phyloP scores from a whole-genome alignment of 2,329 filamentous ascomycete genomes.

The Mycogone perniciosa region DNA sequence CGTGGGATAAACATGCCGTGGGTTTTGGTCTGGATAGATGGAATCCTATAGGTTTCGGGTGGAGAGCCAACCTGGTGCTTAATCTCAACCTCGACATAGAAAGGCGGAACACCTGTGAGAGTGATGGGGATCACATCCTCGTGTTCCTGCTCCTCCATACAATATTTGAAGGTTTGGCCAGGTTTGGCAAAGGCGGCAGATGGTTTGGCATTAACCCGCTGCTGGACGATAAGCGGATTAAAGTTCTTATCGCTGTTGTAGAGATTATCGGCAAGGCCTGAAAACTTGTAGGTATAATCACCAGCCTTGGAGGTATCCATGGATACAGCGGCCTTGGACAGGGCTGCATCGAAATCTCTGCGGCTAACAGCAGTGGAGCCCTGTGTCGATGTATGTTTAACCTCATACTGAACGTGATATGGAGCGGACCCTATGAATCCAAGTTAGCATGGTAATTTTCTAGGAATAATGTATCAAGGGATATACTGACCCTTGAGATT shows the following conservation, averaged over 20 bases:
- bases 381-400: conserved; percentile 63
- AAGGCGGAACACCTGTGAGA: conserved; percentile 77
- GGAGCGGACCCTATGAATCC: conserved; percentile 59
- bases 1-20: conserved; percentile 82
- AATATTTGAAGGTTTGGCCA: conserved; percentile 93
- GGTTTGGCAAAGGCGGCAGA: conserved; percentile 76
- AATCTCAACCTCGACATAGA: conserved; percentile 85
- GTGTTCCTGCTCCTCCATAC: conserved; percentile 71
- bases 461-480: background rate
- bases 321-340: conserved; percentile 69
- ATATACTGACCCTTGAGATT: conserved; percentile 60
- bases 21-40: conserved; percentile 66
- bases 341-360: conserved; percentile 69
- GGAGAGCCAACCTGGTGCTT: conserved; percentile 79
- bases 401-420: conserved; percentile 75
- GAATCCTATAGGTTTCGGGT: conserved; percentile 74
- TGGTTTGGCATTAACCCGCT: conserved; percentile 79
- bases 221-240: conserved; percentile 63
- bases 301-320: conserved; percentile 84
- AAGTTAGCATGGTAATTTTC: conserved; percentile 25
- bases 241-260: conserved; percentile 71
- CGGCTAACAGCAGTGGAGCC: conserved; percentile 59
- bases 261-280: conserved; percentile 73
- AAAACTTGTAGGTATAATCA: conserved; percentile 79
- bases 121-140: conserved; percentile 86